phyloP scores from a whole-genome alignment of 106 monocot genomes.

The Phalaenopsis aphrodite region DNA sequence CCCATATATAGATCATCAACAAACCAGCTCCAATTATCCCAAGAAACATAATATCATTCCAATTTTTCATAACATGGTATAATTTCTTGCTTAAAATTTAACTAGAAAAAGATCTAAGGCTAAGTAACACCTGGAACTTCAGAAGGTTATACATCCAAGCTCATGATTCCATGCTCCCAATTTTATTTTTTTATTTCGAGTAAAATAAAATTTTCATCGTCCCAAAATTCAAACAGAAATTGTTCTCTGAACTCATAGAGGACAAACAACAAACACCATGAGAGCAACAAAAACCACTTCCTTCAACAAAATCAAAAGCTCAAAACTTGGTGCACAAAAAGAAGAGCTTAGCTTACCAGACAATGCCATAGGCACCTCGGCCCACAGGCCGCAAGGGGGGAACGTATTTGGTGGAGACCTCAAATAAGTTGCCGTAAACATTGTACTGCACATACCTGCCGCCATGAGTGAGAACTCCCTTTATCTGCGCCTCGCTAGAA shows the following conservation, averaged over 20 bases:
- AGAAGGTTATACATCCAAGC: too few relatives aligned
- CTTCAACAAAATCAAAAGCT: neutral
- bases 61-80: neutral
- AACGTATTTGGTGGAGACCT: constrained; percentile 53
- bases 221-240: neutral
- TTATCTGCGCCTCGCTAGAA: constrained; percentile 26
- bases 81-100: neutral
- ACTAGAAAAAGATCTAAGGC: neutral
- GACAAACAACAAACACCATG: constrained; percentile 1
- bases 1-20: neutral
- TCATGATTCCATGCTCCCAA: too few relatives aligned
- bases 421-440: constrained; percentile 47
- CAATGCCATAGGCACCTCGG: constrained; percentile 60
- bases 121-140: neutral
- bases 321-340: neutral
- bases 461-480: constrained; percentile 35
- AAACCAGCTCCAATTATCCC: neutral
- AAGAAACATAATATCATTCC: neutral
- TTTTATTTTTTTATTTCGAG: too few relatives aligned
- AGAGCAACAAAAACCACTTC: neutral
- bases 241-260: neutral
- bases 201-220: neutral
- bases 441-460: constrained; percentile 49
- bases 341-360: constrained; percentile 32
- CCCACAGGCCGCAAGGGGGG: constrained; percentile 63